Base-by-base conservation (phyloP, 1,139 yeast species). In the Yamadazyma diddensiae region DNA sequence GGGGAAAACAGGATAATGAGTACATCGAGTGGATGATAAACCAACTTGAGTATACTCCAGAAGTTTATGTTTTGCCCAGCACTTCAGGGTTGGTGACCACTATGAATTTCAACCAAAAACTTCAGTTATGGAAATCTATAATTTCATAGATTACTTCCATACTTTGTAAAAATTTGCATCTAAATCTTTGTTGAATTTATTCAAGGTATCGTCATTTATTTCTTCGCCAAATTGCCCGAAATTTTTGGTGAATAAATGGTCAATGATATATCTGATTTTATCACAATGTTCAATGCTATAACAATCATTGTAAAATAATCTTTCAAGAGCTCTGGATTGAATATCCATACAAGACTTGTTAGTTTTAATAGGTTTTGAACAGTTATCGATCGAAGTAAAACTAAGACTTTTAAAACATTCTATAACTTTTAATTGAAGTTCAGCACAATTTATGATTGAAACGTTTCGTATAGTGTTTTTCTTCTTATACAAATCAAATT, bases 51-150 rank as follows among this genome's bases (percentile, higher is more conserved):
- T 18, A 23, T 20, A 36, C 41, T 7, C 35, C 49, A 25, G 28
- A 47, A 32, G 40, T 79, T 0, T 76, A 68, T 51, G 90, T 83
- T 4, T 70, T 82, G 26, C 92, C 92, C 3, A 79, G 80, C 33
- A 82, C 92, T 0, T 81, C 88, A 2, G 94, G 94, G 0, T 58
- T 84, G n/a, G 92, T 80, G 6, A 72, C 82, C 6, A 57, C 59
- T 36, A 58, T 79, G 49, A 58, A 65, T 13, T 64, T 62, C 37
- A 57, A 53, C 0, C 66, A 65, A 30, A 79, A 78, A 47, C 49
- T 76, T 30, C 46, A 45, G 6, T 45, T 72, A 17, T 82, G 88
- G 88, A 45, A 50, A 24, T 37, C 43, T 13, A 11, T 20, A 8
- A 17, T 9, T 16, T 5, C 9, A 14, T 15, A 4, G 19, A 12